A percentile compares a stretch with the other conserved stretches of the same genome.
Evolutionary conservation across 331 rosid species (phyloP).

Genomic region (Dryas integrifolia): DNA sequence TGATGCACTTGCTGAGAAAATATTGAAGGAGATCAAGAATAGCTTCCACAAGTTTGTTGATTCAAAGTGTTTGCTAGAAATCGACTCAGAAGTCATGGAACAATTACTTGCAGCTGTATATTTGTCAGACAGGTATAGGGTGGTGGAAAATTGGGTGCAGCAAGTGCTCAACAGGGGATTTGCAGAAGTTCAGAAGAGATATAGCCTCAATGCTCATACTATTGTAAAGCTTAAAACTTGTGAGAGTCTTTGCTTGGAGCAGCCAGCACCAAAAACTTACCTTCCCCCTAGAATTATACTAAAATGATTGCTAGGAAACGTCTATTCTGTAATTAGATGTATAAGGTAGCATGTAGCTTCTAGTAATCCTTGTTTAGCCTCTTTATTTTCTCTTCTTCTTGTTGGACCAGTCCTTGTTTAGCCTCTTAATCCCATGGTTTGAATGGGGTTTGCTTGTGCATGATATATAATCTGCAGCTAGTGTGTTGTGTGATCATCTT

Average conservation of each 20-base stretch:
- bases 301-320: conserved; percentile 31
- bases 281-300: conserved; percentile 63
- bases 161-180: conserved; percentile 63
- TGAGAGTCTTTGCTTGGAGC: conserved; percentile 35
- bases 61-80: conserved; percentile 45
- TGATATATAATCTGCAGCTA: conserved; percentile 43
- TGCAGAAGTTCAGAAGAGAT: conserved; percentile 46
- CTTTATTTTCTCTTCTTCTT: too few relatives aligned
- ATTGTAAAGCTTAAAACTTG: conserved; percentile 52
- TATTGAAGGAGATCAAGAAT: conserved; percentile 43
- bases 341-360: conserved; percentile 44
- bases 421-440: conserved; percentile 33
- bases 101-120: conserved; percentile 71
- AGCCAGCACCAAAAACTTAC: conserved; percentile 38
- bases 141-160: conserved; percentile 75
- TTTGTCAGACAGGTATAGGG: conserved; percentile 41
- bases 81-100: conserved; percentile 61
- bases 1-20: conserved; percentile 53
- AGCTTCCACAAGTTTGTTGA: conserved; percentile 51
- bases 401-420: not conserved
- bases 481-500: conserved; percentile 10
- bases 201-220: conserved; percentile 41
- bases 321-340: conserved; percentile 39
- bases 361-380: conserved; percentile 36
- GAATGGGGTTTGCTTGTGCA: conserved; percentile 40